Evolutionary conservation across 371 early-diverging fungal species (phyloP).

Genomic region (Coemansia sp.): DNA sequence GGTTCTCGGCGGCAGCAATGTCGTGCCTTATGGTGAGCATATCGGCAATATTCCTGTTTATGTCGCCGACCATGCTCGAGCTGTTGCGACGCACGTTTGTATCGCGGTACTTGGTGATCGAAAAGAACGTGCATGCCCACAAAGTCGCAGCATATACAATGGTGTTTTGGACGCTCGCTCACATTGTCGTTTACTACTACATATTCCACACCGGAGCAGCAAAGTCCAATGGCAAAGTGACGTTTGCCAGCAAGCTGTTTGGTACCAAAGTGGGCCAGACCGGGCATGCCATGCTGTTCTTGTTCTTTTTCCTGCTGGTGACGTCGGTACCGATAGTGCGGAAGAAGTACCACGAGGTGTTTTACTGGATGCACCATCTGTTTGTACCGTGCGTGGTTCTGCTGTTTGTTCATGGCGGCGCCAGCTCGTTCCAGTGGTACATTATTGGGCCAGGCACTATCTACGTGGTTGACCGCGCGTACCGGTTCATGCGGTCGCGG

Average conservation of each 20-base stretch:
- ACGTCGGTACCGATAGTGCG: constrained; percentile 58
- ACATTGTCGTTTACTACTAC: constrained; percentile 49
- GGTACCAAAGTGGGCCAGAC: constrained; percentile 58
- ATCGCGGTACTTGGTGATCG: constrained; percentile 60
- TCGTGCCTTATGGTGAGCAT: constrained; percentile 41
- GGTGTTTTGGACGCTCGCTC: constrained; percentile 61
- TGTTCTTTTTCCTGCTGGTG: constrained; percentile 63
- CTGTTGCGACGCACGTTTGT: constrained; percentile 57
- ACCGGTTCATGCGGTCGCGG: constrained; percentile 60
- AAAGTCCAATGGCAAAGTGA: constrained; percentile 30
- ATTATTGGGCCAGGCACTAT: constrained; percentile 55
- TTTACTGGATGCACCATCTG: constrained; percentile 75
- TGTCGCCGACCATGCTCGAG: constrained; percentile 52
- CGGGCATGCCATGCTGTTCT: constrained; percentile 63
- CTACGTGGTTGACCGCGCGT: constrained; percentile 63
- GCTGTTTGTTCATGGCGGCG: constrained; percentile 61
- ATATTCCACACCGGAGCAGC: constrained; percentile 16
- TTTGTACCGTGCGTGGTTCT: constrained; percentile 60
- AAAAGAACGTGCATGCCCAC: constrained; percentile 72
- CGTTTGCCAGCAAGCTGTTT: constrained; percentile 48
- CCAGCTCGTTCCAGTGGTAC: constrained; percentile 60
- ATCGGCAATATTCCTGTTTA: constrained; percentile 51
- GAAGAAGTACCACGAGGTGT: constrained; percentile 63
- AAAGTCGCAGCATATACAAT: constrained; percentile 63
- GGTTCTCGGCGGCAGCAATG: constrained; percentile 26